Conservation (phyloP, 768 basidiomycete species). For the Mycena haematopus region DNA sequence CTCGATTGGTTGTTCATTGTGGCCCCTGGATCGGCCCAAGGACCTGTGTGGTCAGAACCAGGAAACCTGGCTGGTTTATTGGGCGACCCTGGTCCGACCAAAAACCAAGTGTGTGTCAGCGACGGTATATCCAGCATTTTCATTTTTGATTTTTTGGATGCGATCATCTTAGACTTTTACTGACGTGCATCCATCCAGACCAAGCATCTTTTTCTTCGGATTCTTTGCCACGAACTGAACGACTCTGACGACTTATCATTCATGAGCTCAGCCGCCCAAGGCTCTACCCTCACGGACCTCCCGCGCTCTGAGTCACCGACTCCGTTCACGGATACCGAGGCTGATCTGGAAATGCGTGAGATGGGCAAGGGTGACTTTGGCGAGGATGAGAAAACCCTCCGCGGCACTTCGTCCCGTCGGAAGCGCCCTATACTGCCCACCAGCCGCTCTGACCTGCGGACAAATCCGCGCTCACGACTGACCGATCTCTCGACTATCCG, state of each 20-base stretch:
- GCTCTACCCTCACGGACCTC: conserved; percentile 36
- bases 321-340: conserved; percentile 38
- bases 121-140: too few species aligned
- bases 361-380: conserved; percentile 24
- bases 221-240: conserved; percentile 67
- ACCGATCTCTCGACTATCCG: conserved; percentile 13
- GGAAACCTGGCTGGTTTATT: too few species aligned
- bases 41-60: too few species aligned
- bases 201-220: conserved; percentile 65
- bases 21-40: too few species aligned
- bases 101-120: too few species aligned
- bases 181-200: neutral
- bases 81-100: too few species aligned
- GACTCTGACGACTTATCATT: conserved; percentile 35
- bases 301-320: conserved; percentile 47
- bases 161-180: neutral
- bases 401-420: conserved; percentile 20
- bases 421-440: conserved; percentile 26
- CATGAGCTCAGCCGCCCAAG: conserved; percentile 32
- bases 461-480: conserved; percentile 12
- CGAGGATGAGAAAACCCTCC: conserved; percentile 38
- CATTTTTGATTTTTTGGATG: neutral
- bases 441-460: conserved; percentile 17
- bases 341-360: conserved; percentile 31
- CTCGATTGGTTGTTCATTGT: too few species aligned